Evolutionary conservation across 768 basidiomycete genomes (phyloP).

Genomic region (Mycena haematopus): DNA sequence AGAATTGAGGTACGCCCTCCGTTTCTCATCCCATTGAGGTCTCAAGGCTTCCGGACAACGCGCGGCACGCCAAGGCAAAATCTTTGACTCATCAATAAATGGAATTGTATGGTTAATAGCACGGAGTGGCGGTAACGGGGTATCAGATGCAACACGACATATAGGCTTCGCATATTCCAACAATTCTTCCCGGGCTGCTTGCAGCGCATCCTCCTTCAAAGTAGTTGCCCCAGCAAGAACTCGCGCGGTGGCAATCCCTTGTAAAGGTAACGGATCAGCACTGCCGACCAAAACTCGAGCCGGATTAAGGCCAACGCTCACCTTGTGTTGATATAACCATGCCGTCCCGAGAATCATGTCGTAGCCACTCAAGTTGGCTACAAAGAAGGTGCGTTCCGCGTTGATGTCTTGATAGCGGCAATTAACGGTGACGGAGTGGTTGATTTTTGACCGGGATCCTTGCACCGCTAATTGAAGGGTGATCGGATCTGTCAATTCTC

Average conservation of each 20-base stretch:
- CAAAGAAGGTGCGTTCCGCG: constrained; percentile 26
- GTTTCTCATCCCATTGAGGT: constrained; percentile 37
- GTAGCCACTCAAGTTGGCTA: constrained; percentile 29
- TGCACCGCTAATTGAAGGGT: constrained; percentile 38
- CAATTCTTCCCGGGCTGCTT: constrained; percentile 19
- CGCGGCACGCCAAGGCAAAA: constrained; percentile 38
- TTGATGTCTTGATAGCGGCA: constrained; percentile 36
- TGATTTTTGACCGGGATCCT: constrained; percentile 40
- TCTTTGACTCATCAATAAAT: constrained; percentile 35
- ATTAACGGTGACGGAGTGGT: constrained; percentile 24
- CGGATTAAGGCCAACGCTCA: constrained; percentile 28
- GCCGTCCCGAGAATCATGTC: constrained; percentile 33
- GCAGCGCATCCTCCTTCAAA: not conserved
- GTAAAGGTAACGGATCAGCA: not conserved
- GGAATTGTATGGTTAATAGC: constrained; percentile 44
- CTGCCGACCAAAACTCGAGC: constrained; percentile 25
- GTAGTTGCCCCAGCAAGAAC: too few relatives aligned
- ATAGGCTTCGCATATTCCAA: constrained; percentile 23
- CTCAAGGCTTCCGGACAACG: constrained; percentile 38
- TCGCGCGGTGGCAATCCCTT: not conserved
- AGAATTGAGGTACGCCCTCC: constrained; percentile 35
- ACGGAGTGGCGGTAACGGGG: constrained; percentile 32
- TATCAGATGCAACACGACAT: constrained; percentile 26
- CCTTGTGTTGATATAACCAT: constrained; percentile 32
- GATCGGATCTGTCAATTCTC: constrained; percentile 35